Evolutionary conservation across 148 eudicot species (phyloP), one percentile per base, ranked within the genome.

Genomic region (Selenicereus undatus): DNA sequence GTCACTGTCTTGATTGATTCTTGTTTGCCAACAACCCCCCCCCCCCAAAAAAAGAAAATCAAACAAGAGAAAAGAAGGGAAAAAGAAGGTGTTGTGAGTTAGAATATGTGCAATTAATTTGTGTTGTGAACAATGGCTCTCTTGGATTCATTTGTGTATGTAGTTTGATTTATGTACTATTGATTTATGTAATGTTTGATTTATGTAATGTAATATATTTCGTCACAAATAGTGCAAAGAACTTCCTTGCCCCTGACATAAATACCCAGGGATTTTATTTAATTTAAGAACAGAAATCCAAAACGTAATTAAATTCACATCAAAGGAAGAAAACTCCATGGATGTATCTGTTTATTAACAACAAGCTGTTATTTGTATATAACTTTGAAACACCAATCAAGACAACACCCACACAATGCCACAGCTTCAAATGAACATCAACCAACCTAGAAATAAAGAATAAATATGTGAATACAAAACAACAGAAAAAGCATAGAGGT

Each of bases 361-460:
- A 87, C 88, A 90, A 85, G 88, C 88, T 89, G 88, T 92, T 87
- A 88, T 88, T 64, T 73, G 26, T 76, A 64, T 68, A 83, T 81
- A 83, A 78, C 84, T 78, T 74, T 35, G 79, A 83, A 80, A 81
- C 71, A 68, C 76, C 73, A 85, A 73, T 56, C 42, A 71, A 71
- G 18, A 84, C 43, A 56, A 26, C 36, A 45, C 45, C 43, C 86
- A 79, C 84, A 85, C 77, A 73, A 66, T 20, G 22, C 12, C 77
- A 56, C 62, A 56, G 62, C 62, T 56, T 56, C 62, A 56, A 4
- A 78, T 14, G 42, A 76, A 83, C 68, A 48, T 48, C 52, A 48
- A 6, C 52, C 52, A 48, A 12, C 52, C 52, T 8, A 48, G 76
- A 83, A 79, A 54, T 51, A 20, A 70, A 71, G 42, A 84, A 29